Base-by-base conservation (phyloP, 768 basidiomycete genomes). In the Leccinum longicurvipes region DNA sequence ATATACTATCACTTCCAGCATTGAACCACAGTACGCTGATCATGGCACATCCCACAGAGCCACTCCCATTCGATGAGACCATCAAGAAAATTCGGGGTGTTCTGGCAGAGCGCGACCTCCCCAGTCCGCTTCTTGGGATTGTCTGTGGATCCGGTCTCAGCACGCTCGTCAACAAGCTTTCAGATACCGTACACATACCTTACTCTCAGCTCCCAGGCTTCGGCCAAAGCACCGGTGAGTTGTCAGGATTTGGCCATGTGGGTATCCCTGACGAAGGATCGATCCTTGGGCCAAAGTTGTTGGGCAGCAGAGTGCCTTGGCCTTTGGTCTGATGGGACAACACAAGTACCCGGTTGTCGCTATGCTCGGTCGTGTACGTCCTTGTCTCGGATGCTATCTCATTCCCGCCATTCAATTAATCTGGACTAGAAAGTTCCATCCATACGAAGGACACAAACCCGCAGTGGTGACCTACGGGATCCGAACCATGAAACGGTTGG, bases 101-200 rank as follows among this genome's bases (percentile, higher is more conserved):
- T 59, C 15, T 69, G 42, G 52, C 65, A 50, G 46, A 62, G 61
- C 57, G 54, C 17, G 63, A 64, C 12, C 78, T 87, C 9, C 75
- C 71, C 25, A 65, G 54, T n/a, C 92, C 92, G 10, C 76, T 76
- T 31, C 81, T 93, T 17, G 93, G 87, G 19, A 91, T 95, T 62
- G 84, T 95, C 25, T 94, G 92, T 68, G 93, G 93, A 54, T 90
- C 88, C 1, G 93, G 93, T 3, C 75, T 95, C 50, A 84, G 84
- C 63, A 90, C 89, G 1, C 78, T 96, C 25, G 89, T 81, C 1
- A 77, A 80, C 11, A 79, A 73, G 32, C 71, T 92, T 51, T 77
- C 78, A 27, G 79, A 87, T 52, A 73, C 76, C 3, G 76, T 83
- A 0, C 73, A 79, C 50, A 76, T 95, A 49, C 80, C 83, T 0